A percentile compares a stretch with the other conserved stretches of the same genome.
phyloP scores from a whole-genome alignment of 2,329 filamentous ascomycete species.

The Myriangium duriaei region DNA sequence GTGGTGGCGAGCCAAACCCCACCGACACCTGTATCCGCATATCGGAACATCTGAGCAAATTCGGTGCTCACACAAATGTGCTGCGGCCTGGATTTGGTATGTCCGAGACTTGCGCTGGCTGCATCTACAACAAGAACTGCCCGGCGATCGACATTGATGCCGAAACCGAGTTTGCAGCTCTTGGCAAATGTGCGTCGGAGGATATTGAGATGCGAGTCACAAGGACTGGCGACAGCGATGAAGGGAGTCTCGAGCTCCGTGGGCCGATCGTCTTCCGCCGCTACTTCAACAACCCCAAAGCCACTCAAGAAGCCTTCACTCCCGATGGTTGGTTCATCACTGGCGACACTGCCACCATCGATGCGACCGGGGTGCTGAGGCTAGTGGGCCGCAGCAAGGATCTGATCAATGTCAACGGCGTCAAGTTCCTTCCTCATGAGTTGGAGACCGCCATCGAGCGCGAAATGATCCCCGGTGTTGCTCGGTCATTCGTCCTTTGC shows the following conservation, averaged over 20 bases:
- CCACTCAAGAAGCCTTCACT: constrained; percentile 24
- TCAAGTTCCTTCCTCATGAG: constrained; percentile 16
- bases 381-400: constrained; percentile 16
- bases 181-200: constrained; percentile 12
- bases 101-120: constrained; percentile 17
- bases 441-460: constrained; percentile 16
- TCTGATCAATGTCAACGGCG: constrained; percentile 16
- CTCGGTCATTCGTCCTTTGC: too few relatives aligned
- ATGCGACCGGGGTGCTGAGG: constrained; percentile 13
- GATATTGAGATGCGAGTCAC: constrained; percentile 6
- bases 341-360: constrained; percentile 14
- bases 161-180: constrained; percentile 12
- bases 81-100: too few relatives aligned
- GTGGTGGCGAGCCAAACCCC: constrained; percentile 36
- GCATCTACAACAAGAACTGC: constrained; percentile 15
- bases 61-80: too few relatives aligned
- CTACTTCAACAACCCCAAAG: constrained; percentile 23
- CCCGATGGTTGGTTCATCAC: constrained; percentile 27
- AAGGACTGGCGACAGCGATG: neutral
- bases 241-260: neutral
- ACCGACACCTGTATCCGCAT: constrained; percentile 14
- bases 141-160: constrained; percentile 13
- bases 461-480: constrained; percentile 10
- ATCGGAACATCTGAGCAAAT: too few relatives aligned
- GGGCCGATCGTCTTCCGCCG: constrained; percentile 26